Conservation (phyloP, 768 basidiomycete species). For the Panaeolus papilionaceus region DNA sequence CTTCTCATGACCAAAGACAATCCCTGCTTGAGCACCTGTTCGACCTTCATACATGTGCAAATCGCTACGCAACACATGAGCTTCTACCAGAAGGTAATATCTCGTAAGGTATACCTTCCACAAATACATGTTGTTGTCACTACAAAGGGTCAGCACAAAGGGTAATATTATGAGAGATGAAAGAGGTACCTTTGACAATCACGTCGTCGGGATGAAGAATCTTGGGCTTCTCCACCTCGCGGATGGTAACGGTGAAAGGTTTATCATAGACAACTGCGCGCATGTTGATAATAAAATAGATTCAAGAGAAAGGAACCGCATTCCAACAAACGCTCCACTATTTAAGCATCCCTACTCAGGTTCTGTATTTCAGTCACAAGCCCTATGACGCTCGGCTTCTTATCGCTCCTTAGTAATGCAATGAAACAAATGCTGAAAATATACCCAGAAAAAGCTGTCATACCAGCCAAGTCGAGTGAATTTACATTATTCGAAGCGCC, state of each 20-base stretch:
- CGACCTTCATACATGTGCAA: constrained; percentile 65
- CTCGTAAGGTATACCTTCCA: constrained; percentile 42
- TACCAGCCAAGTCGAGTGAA: not conserved
- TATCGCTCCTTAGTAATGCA: not conserved
- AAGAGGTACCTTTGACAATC: constrained; percentile 48
- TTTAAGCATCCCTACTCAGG: not conserved
- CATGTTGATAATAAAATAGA: constrained; percentile 35
- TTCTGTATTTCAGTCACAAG: not conserved
- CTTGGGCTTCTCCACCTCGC: constrained; percentile 49
- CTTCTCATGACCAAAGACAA: constrained; percentile 64
- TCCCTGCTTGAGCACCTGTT: constrained; percentile 53
- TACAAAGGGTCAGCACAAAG: constrained; percentile 25
- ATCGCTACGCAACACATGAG: constrained; percentile 38
- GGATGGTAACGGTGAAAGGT: constrained; percentile 53
- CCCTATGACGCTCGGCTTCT: not conserved
- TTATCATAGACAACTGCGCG: constrained; percentile 61
- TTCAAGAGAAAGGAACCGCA: not conserved
- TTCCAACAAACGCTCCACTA: not conserved
- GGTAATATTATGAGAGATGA: too few species aligned
- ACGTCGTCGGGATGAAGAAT: constrained; percentile 60
- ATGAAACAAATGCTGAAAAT: not conserved
- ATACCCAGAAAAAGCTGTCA: not conserved
- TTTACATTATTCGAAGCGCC: not conserved
- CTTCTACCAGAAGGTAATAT: not conserved
- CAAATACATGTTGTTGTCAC: constrained; percentile 60